phyloP scores from a whole-genome alignment of 257 asterid genomes.

The Petrea volubilis region DNA sequence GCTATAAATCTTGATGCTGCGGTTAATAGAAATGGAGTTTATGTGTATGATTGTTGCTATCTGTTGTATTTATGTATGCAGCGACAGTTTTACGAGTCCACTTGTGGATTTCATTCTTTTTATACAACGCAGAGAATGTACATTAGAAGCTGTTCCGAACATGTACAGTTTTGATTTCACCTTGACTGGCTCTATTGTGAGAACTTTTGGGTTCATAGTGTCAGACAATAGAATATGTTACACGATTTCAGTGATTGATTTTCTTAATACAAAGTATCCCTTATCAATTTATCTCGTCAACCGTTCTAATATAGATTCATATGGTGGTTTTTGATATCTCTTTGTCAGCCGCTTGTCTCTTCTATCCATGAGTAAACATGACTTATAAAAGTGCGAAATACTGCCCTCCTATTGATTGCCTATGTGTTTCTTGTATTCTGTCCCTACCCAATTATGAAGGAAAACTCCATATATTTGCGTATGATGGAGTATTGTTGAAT shows the following conservation, averaged over 20 bases:
- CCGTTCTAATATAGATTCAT: background rate
- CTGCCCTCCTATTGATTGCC: background rate
- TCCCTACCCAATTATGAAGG: background rate
- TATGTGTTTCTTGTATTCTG: background rate
- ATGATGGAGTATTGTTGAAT: constrained; percentile 7
- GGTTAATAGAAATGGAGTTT: background rate
- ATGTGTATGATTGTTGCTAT: constrained; percentile 8
- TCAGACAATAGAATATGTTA: background rate
- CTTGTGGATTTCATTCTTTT: constrained; percentile 2
- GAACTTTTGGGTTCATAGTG: background rate
- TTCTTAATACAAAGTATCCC: background rate
- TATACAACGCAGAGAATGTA: background rate
- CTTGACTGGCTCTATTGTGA: background rate
- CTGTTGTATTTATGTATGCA: background rate
- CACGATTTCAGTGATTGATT: background rate
- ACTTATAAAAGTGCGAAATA: background rate
- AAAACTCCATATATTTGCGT: background rate
- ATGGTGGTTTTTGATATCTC: background rate
- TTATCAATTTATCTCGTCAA: background rate
- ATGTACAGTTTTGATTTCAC: background rate
- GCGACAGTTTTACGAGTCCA: background rate
- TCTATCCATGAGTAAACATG: background rate
- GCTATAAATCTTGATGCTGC: background rate
- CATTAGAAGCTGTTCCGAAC: constrained; percentile 3
- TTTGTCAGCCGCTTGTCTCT: background rate